These are phyloP conservation scores for Trichaptum fuscoviolaceum DNA, from an alignment of 768 basidiomycete genomes.

Conservation along the genomic window DNA sequence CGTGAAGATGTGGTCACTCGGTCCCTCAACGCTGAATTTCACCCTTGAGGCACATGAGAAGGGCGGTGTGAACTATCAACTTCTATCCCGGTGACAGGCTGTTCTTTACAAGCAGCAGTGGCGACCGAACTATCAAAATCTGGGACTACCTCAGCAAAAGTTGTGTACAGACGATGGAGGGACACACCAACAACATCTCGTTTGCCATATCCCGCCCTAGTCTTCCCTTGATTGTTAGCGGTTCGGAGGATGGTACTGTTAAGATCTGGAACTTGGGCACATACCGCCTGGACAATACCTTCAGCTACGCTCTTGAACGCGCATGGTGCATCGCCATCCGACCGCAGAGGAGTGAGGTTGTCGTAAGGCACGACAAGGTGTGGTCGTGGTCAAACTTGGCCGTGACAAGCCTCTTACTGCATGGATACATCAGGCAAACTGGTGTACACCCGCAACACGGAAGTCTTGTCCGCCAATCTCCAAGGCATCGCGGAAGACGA, in stretches of 20 bases:
- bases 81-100: constrained; percentile 99
- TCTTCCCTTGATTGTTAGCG: constrained; percentile 88
- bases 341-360: constrained; percentile 85
- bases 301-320: constrained; percentile 91
- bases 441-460: constrained; percentile 88
- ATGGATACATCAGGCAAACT: constrained; percentile 96
- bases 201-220: constrained; percentile 97
- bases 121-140: constrained; percentile 96
- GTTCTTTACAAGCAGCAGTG: constrained; percentile 92
- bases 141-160: constrained; percentile 99
- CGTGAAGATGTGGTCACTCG: constrained; percentile 97
- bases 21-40: constrained; percentile 81
- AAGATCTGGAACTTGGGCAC: constrained; percentile 98
- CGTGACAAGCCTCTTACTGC: constrained; percentile 91
- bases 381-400: constrained; percentile 94
- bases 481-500: constrained; percentile 45
- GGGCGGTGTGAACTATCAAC: too few species aligned
- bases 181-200: constrained; percentile 95
- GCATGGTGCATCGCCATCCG: constrained; percentile 93
- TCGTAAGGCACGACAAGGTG: constrained; percentile 93
- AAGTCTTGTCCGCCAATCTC: constrained; percentile 86
- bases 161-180: constrained; percentile 96
- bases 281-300: constrained; percentile 87
- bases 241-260: constrained; percentile 94
- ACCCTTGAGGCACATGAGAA: too few species aligned